Conservation (phyloP, 352 stramenopile species). For the Phytophthora agathidicida region DNA sequence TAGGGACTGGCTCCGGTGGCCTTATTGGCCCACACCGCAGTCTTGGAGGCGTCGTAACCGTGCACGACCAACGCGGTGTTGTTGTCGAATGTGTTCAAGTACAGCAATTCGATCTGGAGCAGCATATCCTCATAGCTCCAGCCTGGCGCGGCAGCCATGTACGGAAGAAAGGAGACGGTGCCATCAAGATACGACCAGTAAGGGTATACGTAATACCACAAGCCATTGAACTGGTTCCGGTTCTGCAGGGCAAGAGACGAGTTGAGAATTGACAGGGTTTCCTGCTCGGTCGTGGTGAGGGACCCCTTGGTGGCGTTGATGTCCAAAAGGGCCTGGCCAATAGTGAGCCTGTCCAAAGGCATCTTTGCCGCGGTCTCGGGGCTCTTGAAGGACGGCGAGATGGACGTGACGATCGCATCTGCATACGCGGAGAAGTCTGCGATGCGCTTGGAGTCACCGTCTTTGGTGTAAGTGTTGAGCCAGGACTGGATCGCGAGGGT, state of each 20-base stretch:
- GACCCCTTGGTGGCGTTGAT: slow-evolving; percentile 23
- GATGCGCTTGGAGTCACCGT: slow-evolving; percentile 15
- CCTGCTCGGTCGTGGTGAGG: slow-evolving; percentile 16
- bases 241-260: slow-evolving; percentile 24
- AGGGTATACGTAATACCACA: slow-evolving; percentile 41
- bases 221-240: slow-evolving; percentile 32
- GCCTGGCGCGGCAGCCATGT: slow-evolving; percentile 29
- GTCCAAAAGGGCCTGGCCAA: slow-evolving; percentile 27
- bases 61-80: slow-evolving; percentile 22
- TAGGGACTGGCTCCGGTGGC: slow-evolving; percentile 26
- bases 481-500: slow-evolving; percentile 36
- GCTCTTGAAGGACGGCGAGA: slow-evolving; percentile 22
- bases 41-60: slow-evolving; percentile 34
- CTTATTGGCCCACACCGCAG: slow-evolving; percentile 31
- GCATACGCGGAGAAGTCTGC: slow-evolving; percentile 29
- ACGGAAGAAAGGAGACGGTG: slow-evolving; percentile 32
- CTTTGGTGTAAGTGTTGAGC: slow-evolving; percentile 19
- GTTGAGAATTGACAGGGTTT: slow-evolving; percentile 24
- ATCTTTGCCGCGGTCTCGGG: slow-evolving; percentile 21
- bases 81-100: slow-evolving; percentile 29
- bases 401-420: slow-evolving; percentile 28
- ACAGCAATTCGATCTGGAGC: slow-evolving; percentile 34
- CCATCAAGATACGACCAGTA: slow-evolving; percentile 40
- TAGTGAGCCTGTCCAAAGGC: slow-evolving; percentile 31
- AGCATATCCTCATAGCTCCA: slow-evolving; percentile 37